These are phyloP conservation scores for Saccharomycopsis synnaedendra DNA, from an alignment of 805 yeast genomes.

Conservation along the genomic window DNA sequence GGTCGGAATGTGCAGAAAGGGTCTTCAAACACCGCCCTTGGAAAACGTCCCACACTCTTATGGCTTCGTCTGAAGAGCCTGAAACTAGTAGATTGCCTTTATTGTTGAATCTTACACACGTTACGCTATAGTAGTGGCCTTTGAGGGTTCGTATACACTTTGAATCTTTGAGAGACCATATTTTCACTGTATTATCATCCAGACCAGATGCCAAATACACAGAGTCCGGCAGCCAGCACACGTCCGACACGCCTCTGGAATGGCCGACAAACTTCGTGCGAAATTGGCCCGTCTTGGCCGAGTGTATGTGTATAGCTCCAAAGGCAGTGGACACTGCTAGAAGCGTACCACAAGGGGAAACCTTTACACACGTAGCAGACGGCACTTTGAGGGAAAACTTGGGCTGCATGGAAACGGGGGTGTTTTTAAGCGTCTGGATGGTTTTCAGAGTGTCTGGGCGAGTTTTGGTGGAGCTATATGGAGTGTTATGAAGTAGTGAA, in stretches of 20 bases:
- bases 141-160: conserved; percentile 30
- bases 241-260: conserved; percentile 56
- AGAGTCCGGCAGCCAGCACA: conserved; percentile 71
- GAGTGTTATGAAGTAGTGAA: background rate
- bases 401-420: too few species aligned
- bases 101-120: conserved; percentile 53
- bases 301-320: conserved; percentile 49
- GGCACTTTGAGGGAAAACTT: background rate
- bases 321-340: conserved; percentile 54
- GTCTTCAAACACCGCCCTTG: conserved; percentile 64
- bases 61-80: conserved; percentile 85
- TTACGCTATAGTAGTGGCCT: conserved; percentile 82
- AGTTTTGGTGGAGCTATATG: background rate
- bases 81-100: conserved; percentile 73
- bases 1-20: conserved; percentile 86
- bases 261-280: conserved; percentile 41
- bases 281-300: conserved; percentile 27
- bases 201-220: conserved; percentile 70
- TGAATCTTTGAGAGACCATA: conserved; percentile 54
- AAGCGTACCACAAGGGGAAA: conserved; percentile 29
- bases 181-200: conserved; percentile 69
- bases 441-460: background rate
- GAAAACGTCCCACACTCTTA: conserved; percentile 79
- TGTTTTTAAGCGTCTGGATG: too few species aligned
- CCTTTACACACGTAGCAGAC: conserved; percentile 4